Conservation (phyloP, 306 rosid species). For the Malus orientalis region DNA sequence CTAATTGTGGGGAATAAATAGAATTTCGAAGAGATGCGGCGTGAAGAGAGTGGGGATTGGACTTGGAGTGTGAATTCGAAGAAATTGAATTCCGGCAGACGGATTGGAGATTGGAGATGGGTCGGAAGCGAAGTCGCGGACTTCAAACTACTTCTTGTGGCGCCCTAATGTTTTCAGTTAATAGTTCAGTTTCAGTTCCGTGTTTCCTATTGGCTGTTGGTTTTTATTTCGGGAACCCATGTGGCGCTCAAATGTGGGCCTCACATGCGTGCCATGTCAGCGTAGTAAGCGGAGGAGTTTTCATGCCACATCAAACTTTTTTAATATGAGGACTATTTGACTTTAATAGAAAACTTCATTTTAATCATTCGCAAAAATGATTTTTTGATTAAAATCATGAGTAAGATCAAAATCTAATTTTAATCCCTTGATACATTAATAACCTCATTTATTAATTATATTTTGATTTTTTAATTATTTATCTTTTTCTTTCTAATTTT, state of each 20-base stretch:
- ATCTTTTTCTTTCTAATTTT: too few species aligned
- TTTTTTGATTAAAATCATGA: too few species aligned
- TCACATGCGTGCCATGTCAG: neutral
- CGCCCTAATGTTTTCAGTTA: constrained; percentile 7
- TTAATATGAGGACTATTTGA: too few species aligned
- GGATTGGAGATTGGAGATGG: neutral
- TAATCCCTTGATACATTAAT: too few species aligned
- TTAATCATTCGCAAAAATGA: too few species aligned
- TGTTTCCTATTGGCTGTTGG: neutral
- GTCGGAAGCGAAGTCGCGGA: constrained; percentile 19
- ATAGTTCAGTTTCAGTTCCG: constrained; percentile 23
- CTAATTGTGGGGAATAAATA: constrained; percentile 16
- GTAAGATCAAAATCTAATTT: too few species aligned
- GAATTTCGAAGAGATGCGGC: neutral
- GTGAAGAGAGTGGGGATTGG: neutral
- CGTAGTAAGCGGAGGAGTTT: too few species aligned
- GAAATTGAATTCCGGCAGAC: neutral
- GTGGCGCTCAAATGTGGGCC: neutral
- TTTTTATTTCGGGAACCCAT: neutral
- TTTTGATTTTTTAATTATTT: too few species aligned
- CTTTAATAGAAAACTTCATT: too few species aligned
- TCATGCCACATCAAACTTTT: too few species aligned
- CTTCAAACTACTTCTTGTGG: constrained; percentile 14
- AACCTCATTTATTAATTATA: too few species aligned
- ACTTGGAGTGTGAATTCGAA: neutral